Percentiles rank a stretch among this genome's conserved stretches.
phyloP scores from a whole-genome alignment of 2,329 filamentous ascomycete species.

The Cytospora leucostoma region DNA sequence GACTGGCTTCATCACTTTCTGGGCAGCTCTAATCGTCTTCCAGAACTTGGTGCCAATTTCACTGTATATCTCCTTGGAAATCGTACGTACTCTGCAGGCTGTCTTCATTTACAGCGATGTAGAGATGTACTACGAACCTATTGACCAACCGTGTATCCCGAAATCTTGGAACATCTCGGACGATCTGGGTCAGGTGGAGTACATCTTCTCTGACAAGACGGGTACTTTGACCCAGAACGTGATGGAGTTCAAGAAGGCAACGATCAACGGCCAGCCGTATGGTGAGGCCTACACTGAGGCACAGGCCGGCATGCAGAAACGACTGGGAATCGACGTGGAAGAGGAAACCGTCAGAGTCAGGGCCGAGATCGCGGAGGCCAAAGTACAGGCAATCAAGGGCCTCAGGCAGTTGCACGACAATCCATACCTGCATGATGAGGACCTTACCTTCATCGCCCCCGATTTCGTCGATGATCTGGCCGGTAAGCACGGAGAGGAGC shows the following conservation, averaged over 20 bases:
- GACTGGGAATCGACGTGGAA: slow-evolving; percentile 83
- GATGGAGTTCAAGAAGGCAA: slow-evolving; percentile 99
- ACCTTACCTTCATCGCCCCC: slow-evolving; percentile 88
- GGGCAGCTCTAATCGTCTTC: slow-evolving; percentile 90
- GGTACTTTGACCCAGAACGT: slow-evolving; percentile 89
- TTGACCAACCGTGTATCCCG: slow-evolving; percentile 93
- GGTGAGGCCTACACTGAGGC: slow-evolving; percentile 98
- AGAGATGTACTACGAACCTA: slow-evolving; percentile 93
- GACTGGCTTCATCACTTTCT: slow-evolving; percentile 95
- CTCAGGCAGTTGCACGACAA: slow-evolving; percentile 83
- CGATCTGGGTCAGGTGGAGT: slow-evolving; percentile 96
- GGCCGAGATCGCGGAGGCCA: slow-evolving; percentile 77
- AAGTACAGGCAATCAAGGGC: slow-evolving; percentile 68
- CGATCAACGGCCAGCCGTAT: slow-evolving; percentile 93
- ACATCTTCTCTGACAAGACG: slow-evolving; percentile 97
- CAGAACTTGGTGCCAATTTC: slow-evolving; percentile 99
- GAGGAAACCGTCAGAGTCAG: slow-evolving; percentile 72
- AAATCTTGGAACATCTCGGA: slow-evolving; percentile 99
- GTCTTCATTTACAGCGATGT: slow-evolving; percentile 97
- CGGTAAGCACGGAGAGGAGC: slow-evolving; percentile 74
- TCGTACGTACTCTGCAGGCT: slow-evolving; percentile 88
- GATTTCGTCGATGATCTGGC: slow-evolving; percentile 83
- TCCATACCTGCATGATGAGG: slow-evolving; percentile 85
- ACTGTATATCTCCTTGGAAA: slow-evolving; percentile 95
- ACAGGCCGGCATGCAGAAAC: slow-evolving; percentile 92